Conservation (phyloP, 2,329 filamentous ascomycete genomes). For the Lachnellula willkommii region DNA sequence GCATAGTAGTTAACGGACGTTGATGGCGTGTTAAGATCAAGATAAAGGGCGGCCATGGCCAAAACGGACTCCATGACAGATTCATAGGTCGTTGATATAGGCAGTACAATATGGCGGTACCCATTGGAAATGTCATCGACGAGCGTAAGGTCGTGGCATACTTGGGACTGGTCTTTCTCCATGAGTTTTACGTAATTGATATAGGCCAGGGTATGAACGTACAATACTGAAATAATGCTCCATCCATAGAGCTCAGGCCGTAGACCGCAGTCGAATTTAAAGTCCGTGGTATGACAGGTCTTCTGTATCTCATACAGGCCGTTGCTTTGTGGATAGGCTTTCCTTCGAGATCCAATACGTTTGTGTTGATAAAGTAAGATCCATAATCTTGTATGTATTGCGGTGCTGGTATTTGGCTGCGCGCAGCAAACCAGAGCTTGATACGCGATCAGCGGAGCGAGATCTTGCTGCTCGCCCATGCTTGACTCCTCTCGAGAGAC, state of each 20-base stretch:
- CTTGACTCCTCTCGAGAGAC: constrained; percentile 4
- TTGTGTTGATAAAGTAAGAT: no score
- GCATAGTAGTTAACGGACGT: constrained; percentile 6
- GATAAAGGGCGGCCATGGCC: constrained; percentile 9
- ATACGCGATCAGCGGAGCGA: no score
- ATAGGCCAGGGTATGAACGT: neutral
- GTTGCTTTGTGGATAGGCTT: no score
- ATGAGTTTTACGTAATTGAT: neutral
- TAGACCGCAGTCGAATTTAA: no score
- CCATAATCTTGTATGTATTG: no score
- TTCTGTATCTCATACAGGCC: no score
- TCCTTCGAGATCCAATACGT: no score
- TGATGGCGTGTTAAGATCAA: constrained; percentile 7
- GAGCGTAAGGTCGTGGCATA: constrained; percentile 11
- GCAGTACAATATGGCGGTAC: constrained; percentile 11
- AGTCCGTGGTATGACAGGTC: no score
- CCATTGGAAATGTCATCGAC: constrained; percentile 15
- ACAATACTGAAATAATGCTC: constrained; percentile 13
- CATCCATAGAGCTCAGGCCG: constrained; percentile 7
- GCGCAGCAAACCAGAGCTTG: no score
- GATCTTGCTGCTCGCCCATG: constrained; percentile 4
- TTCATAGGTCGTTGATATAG: constrained; percentile 8
- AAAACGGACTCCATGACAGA: constrained; percentile 10
- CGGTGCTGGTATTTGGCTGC: no score
- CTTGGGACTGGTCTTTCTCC: constrained; percentile 7